Evolutionary conservation across 2,329 filamentous ascomycete species (phyloP).

Genomic region (Phialocephala sp.): DNA sequence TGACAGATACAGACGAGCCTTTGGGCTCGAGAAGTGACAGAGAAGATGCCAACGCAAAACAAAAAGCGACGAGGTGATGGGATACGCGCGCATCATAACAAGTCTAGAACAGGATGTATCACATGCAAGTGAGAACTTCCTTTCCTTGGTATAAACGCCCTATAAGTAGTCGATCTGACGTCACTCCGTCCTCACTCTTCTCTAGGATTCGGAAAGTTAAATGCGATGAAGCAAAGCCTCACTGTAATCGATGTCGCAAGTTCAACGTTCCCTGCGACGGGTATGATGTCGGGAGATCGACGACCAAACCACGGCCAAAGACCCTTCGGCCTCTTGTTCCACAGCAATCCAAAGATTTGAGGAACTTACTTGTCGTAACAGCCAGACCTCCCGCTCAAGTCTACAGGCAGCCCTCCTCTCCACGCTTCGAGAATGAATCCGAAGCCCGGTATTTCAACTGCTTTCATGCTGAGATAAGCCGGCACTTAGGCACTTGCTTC

Average conservation of each 20-base stretch:
- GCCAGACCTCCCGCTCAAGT: not conserved
- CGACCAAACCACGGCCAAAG: not conserved
- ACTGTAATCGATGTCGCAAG: constrained; percentile 63
- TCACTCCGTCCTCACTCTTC: too few species aligned
- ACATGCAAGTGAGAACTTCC: constrained; percentile 66
- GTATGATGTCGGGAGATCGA: constrained; percentile 46
- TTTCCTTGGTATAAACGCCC: not conserved
- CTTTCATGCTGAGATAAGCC: constrained; percentile 25
- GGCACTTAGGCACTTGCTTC: constrained; percentile 18
- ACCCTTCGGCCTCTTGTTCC: not conserved
- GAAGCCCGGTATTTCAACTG: constrained; percentile 25
- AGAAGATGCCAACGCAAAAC: not conserved
- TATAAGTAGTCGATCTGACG: constrained; percentile 1
- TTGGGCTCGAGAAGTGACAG: too few species aligned
- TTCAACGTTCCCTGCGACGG: constrained; percentile 61
- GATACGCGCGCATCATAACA: constrained; percentile 40
- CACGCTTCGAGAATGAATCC: constrained; percentile 21
- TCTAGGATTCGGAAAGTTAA: constrained; percentile 58
- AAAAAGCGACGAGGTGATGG: constrained; percentile 10
- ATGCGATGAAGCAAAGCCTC: constrained; percentile 65
- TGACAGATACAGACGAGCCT: too few species aligned
- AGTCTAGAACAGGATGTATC: constrained; percentile 67
- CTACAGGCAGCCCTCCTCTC: constrained; percentile 9
- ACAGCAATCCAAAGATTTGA: not conserved
- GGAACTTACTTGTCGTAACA: not conserved